Evolutionary conservation across 805 yeast genomes (phyloP).

Genomic region (Saccharomycopsis olivae): DNA sequence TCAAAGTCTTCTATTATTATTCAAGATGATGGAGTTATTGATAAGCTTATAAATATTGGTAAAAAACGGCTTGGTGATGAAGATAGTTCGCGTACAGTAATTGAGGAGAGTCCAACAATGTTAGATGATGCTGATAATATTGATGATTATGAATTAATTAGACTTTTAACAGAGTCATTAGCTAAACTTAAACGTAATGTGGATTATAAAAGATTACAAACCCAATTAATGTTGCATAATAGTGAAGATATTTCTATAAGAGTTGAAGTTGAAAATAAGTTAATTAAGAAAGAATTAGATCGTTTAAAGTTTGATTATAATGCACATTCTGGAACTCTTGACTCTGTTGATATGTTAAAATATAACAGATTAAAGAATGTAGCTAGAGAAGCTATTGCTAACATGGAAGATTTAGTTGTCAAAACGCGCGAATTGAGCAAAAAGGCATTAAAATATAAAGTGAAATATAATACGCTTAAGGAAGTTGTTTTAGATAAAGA

Average conservation of each 20-base stretch:
- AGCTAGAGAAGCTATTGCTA: slow-evolving; percentile 7
- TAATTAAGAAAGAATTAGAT: slow-evolving; percentile 35
- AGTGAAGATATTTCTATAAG: slow-evolving; percentile 20
- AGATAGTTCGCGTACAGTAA: too few relatives aligned
- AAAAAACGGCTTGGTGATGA: too few relatives aligned
- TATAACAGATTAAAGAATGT: slow-evolving; percentile 11
- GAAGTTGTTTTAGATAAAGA: slow-evolving; percentile 11
- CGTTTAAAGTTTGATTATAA: slow-evolving; percentile 5
- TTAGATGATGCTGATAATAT: too few relatives aligned
- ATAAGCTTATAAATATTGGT: neutral
- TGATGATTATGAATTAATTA: slow-evolving; percentile 3
- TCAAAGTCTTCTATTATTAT: too few relatives aligned
- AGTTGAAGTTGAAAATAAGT: slow-evolving; percentile 35
- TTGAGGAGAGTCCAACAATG: too few relatives aligned
- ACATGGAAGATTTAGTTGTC: slow-evolving; percentile 4
- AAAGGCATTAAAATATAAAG: slow-evolving; percentile 17
- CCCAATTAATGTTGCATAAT: slow-evolving; percentile 10
- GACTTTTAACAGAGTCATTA: slow-evolving; percentile 7
- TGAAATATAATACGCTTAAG: slow-evolving; percentile 14
- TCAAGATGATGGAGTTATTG: neutral
- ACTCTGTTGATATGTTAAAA: too few relatives aligned
- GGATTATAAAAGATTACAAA: slow-evolving; percentile 13
- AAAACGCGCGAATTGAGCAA: slow-evolving; percentile 12
- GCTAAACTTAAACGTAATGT: slow-evolving; percentile 5
- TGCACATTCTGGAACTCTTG: neutral